Evolutionary conservation across 2,329 filamentous ascomycete genomes (phyloP).

Genomic region (Beauveria brongniartii): DNA sequence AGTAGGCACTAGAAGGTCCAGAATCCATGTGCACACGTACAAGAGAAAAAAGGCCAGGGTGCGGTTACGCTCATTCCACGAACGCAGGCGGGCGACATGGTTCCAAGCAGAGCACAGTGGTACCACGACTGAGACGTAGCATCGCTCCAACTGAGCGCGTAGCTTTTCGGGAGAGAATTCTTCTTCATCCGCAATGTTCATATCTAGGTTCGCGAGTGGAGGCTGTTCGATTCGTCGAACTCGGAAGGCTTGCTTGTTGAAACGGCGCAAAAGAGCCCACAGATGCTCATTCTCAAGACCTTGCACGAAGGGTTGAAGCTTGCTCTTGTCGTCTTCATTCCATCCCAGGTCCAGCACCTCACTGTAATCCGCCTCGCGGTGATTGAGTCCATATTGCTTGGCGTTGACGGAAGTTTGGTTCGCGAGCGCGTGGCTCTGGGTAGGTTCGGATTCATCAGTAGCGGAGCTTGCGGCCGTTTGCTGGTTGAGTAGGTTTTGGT

Average conservation of each 20-base stretch:
- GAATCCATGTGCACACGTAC: constrained; percentile 55
- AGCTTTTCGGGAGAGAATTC: constrained; percentile 77
- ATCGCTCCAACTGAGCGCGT: constrained; percentile 63
- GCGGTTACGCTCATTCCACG: constrained; percentile 63
- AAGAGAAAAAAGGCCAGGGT: constrained; percentile 50
- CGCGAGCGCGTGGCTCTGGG: constrained; percentile 30
- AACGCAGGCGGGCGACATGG: constrained; percentile 63
- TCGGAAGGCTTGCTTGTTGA: constrained; percentile 62
- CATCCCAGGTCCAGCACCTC: constrained; percentile 63
- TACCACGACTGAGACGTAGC: constrained; percentile 69
- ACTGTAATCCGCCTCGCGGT: constrained; percentile 26
- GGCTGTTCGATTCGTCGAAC: constrained; percentile 54
- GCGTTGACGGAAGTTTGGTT: constrained; percentile 5
- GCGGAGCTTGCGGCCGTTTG: not conserved
- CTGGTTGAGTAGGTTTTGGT: not conserved
- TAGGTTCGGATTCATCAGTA: constrained; percentile 17
- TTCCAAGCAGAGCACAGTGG: constrained; percentile 55
- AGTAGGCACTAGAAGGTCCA: constrained; percentile 57
- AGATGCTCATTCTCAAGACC: constrained; percentile 65
- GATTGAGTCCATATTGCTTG: constrained; percentile 29
- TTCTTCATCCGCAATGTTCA: constrained; percentile 71
- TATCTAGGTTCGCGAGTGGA: constrained; percentile 59
- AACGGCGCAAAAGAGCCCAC: constrained; percentile 63
- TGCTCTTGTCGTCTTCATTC: constrained; percentile 46
- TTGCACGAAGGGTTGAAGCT: constrained; percentile 54